A percentile compares a stretch with the other conserved stretches of the same genome.
These are phyloP conservation scores for Piromyces sp. DNA, from an alignment of 192 early-diverging fungal species.

Conservation along the genomic window DNA sequence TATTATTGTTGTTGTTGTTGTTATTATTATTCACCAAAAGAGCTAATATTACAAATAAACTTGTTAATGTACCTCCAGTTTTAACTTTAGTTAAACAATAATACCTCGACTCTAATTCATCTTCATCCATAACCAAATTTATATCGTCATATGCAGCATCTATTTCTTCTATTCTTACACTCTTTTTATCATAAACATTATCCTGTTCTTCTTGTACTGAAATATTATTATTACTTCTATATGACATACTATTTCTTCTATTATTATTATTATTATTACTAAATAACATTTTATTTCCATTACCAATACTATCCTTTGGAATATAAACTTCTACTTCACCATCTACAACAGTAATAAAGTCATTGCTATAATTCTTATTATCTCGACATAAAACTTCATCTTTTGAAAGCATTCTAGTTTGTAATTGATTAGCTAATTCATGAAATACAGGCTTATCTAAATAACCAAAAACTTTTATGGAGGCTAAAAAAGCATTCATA, in stretches of 20 bases:
- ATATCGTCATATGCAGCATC: not conserved
- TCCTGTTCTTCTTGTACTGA: conserved; percentile 6
- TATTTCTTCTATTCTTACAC: conserved; percentile 3
- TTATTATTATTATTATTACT: conserved; percentile 10
- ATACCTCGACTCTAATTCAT: conserved; percentile 24
- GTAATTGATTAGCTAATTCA: conserved; percentile 79
- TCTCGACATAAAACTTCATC: not conserved
- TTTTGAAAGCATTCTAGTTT: conserved; percentile 30
- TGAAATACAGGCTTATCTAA: conserved; percentile 90
- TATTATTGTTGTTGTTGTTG: not conserved
- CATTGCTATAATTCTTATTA: conserved; percentile 11
- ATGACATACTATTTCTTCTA: conserved; percentile 7
- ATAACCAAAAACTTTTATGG: conserved; percentile 92
- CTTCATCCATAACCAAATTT: conserved; percentile 9
- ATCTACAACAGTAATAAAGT: conserved; percentile 10
- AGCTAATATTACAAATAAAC: conserved; percentile 71
- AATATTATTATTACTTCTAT: conserved; percentile 1
- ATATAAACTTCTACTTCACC: not conserved
- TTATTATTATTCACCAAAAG: not conserved
- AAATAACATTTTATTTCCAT: not conserved
- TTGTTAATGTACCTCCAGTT: conserved; percentile 78
- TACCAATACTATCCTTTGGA: not conserved
- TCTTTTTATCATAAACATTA: conserved; percentile 13
- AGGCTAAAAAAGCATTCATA: conserved; percentile 59
- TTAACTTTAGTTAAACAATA: conserved; percentile 72